phyloP scores from a whole-genome alignment of 192 early-diverging fungal genomes.

The Entomortierella lignicola region DNA sequence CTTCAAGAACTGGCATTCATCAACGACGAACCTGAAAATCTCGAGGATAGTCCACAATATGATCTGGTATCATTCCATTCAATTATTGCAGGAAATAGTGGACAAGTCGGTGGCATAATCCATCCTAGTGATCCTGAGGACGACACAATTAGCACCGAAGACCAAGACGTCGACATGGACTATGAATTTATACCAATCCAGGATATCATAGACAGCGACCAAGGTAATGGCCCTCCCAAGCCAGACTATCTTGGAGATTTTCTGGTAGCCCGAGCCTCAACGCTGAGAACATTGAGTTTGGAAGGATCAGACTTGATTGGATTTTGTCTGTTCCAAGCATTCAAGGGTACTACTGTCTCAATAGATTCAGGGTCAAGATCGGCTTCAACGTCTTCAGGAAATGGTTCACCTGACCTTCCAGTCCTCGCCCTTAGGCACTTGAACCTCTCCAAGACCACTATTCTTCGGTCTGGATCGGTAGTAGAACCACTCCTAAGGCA shows the following conservation, averaged over 20 bases:
- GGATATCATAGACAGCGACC: not conserved
- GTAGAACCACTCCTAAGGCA: slow-evolving; percentile 9
- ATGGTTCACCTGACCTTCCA: not conserved
- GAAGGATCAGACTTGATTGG: not conserved
- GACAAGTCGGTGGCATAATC: no score
- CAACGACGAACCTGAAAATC: not conserved
- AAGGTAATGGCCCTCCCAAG: not conserved
- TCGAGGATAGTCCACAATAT: no score
- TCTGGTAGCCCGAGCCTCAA: slow-evolving; percentile 6
- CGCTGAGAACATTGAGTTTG: not conserved
- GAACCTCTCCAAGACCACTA: slow-evolving; percentile 1
- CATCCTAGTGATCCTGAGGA: not conserved
- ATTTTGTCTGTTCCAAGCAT: slow-evolving; percentile 6
- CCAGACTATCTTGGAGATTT: slow-evolving; percentile 12
- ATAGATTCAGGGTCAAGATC: not conserved
- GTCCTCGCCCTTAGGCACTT: not conserved
- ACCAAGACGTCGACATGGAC: not conserved
- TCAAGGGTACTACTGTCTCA: no score
- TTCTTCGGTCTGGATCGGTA: not conserved
- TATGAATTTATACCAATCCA: not conserved
- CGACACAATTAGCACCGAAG: not conserved
- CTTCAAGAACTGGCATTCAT: not conserved
- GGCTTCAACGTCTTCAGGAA: not conserved
- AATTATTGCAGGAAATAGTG: not conserved
- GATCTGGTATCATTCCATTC: no score